Conservation (phyloP, 148 eudicot genomes). For the Vaccinium vitisidaea region DNA sequence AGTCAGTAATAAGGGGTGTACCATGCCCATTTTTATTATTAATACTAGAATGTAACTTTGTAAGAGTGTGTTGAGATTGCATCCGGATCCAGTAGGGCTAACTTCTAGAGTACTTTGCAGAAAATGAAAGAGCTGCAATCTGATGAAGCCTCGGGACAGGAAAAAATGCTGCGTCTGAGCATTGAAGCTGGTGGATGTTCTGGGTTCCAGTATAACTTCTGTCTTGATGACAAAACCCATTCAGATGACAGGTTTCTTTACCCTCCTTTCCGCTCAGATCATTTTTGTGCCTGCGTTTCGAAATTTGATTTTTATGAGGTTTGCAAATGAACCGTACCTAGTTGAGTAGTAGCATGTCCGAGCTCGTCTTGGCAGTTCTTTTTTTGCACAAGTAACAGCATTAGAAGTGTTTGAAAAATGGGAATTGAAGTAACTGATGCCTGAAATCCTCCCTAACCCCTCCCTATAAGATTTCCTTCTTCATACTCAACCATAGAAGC, state of each 20-base stretch:
- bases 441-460: not conserved
- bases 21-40: not conserved
- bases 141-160: constrained; percentile 40
- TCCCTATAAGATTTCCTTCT: not conserved
- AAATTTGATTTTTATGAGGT: not conserved
- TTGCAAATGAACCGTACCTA: not conserved
- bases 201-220: constrained; percentile 89
- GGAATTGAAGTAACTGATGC: not conserved
- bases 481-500: not conserved
- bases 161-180: constrained; percentile 79
- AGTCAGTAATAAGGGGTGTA: not conserved
- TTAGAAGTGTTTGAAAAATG: not conserved
- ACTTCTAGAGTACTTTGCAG: constrained; percentile 35
- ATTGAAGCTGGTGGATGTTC: constrained; percentile 99
- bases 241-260: constrained; percentile 69
- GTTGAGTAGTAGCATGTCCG: not conserved
- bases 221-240: constrained; percentile 66
- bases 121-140: constrained; percentile 91
- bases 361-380: not conserved
- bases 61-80: not conserved
- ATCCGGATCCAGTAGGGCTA: constrained; percentile 20
- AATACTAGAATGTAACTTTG: too few species aligned
- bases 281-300: not conserved
- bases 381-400: not conserved
- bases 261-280: not conserved